Evolutionary conservation across 2,329 filamentous ascomycete species (phyloP).

Genomic region (Verticillium klebahnii): DNA sequence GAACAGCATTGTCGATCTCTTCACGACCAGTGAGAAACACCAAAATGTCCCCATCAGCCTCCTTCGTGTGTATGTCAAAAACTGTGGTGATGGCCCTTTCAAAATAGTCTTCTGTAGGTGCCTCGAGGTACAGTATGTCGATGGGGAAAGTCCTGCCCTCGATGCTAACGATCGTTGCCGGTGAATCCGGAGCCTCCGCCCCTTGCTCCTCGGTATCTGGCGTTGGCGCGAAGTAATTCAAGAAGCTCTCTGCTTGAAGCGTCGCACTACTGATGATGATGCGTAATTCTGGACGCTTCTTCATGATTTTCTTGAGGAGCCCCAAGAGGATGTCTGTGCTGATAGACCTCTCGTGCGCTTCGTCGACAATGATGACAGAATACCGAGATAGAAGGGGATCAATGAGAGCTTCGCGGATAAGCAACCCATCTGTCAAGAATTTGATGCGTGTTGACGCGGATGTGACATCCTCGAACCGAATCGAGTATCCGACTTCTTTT

Average conservation of each 20-base stretch:
- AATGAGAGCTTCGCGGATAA: conserved; percentile 87
- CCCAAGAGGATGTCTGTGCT: conserved; percentile 90
- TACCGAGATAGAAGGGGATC: conserved; percentile 89
- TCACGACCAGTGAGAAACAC: conserved; percentile 90
- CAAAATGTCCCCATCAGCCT: conserved; percentile 79
- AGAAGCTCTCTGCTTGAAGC: conserved; percentile 80
- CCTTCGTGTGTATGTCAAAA: conserved; percentile 79
- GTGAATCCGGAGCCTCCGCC: conserved; percentile 12
- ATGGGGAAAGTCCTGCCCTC: conserved; percentile 88
- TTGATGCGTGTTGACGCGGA: conserved; percentile 84
- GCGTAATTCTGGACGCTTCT: conserved; percentile 72
- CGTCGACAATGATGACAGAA: conserved; percentile 95
- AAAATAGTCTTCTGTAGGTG: conserved; percentile 79
- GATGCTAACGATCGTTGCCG: conserved; percentile 64
- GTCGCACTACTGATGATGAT: conserved; percentile 94
- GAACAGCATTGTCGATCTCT: conserved; percentile 81
- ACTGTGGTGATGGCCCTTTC: conserved; percentile 78
- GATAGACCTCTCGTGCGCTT: conserved; percentile 90
- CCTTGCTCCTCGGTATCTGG: conserved; percentile 7
- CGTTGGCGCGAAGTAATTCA: conserved; percentile 63
- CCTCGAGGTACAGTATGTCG: conserved; percentile 75
- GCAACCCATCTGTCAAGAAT: conserved; percentile 88
- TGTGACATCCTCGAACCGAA: conserved; percentile 87
- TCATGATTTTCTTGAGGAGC: conserved; percentile 83
- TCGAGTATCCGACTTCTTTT: conserved; percentile 89